Base-by-base conservation (phyloP, 2,329 filamentous ascomycete species). In the Sarocladium oryzae region DNA sequence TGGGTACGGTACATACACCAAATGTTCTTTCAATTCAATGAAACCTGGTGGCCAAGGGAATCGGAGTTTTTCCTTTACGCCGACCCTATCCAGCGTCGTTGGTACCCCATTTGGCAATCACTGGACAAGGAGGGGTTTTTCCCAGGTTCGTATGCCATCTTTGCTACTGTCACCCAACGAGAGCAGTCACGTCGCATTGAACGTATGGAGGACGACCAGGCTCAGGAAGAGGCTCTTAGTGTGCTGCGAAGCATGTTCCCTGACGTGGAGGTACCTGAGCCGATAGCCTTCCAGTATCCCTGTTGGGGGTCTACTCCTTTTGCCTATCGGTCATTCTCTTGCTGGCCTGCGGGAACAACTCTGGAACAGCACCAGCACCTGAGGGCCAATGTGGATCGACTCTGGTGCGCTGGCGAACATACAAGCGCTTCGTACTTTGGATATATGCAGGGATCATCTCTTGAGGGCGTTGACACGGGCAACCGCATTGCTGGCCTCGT, bases 1-100 rank as follows among this genome's bases (percentile, higher is more conserved):
- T 85, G 75, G 81, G 77, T 15, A 84, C 79, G 81, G 77, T 15
- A 84, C 79, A 0, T 85, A 85, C 66, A 85, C 81, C 43, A 85
- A 85, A 77, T 85, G 54, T 85, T 85, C 67, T 66, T 82, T 49
- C 81, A 84, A 52, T 85, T 84, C 64, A 66, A 49, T 28, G 67
- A 78, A 50, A 75, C 76, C 1, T 85, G 85, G 66, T 85, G 82
- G 82, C 64, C 50, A 2, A 60, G 63, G 5, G 61, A 63, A 24
- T 63, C 58, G 3, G 58, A 69, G 52, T 69, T 60, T 53, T 67
- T 69, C 53, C 56, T 69, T 1, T 68, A 69, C 36, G 66, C 66
- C 1, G 65, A 67, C 41, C 54, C 61, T 13, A 54, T 57, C 1
- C 52, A 56, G 7, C 61, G 66, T 2, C 65, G 66, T 1, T 68